Evolutionary conservation across 176 grass and related monocot species (phyloP).

Genomic region (Microstegium vimineum): DNA sequence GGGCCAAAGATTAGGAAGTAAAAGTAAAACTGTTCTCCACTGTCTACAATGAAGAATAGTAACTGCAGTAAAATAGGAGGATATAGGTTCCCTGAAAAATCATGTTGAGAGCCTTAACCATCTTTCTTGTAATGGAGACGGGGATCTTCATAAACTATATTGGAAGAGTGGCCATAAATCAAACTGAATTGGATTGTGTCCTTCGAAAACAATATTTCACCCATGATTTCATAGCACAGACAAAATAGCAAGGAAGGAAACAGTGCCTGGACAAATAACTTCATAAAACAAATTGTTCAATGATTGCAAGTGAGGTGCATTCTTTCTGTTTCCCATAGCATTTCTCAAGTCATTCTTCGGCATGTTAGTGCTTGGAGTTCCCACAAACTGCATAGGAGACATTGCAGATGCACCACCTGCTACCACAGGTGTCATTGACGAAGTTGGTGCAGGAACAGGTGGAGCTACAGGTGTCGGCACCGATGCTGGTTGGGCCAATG

Average conservation of each 20-base stretch:
- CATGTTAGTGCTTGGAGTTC: slow-evolving; percentile 58
- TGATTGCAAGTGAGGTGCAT: slow-evolving; percentile 35
- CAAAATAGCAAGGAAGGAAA: not conserved
- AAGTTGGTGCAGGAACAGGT: slow-evolving; percentile 26
- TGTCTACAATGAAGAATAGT: not conserved
- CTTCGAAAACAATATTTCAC: not conserved
- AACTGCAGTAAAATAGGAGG: not conserved
- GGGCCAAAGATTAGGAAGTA: not conserved
- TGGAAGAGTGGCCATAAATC: not conserved
- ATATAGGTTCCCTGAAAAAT: not conserved
- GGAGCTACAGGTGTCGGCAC: slow-evolving; percentile 6
- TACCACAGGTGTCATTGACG: slow-evolving; percentile 51
- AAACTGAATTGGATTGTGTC: not conserved
- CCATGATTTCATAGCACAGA: not conserved
- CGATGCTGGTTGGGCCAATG: slow-evolving; percentile 21
- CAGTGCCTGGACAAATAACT: not conserved
- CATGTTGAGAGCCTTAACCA: slow-evolving; percentile 19
- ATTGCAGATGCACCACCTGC: slow-evolving; percentile 50
- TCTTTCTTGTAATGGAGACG: slow-evolving; percentile 22
- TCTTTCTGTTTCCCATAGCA: slow-evolving; percentile 91
- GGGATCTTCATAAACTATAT: slow-evolving; percentile 12
- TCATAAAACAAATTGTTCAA: slow-evolving; percentile 10
- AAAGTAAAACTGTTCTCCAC: not conserved
- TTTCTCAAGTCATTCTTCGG: slow-evolving; percentile 72
- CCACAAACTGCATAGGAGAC: slow-evolving; percentile 82